phyloP scores from a whole-genome alignment of 2,329 filamentous ascomycete genomes.

The Diplodia sapinea region DNA sequence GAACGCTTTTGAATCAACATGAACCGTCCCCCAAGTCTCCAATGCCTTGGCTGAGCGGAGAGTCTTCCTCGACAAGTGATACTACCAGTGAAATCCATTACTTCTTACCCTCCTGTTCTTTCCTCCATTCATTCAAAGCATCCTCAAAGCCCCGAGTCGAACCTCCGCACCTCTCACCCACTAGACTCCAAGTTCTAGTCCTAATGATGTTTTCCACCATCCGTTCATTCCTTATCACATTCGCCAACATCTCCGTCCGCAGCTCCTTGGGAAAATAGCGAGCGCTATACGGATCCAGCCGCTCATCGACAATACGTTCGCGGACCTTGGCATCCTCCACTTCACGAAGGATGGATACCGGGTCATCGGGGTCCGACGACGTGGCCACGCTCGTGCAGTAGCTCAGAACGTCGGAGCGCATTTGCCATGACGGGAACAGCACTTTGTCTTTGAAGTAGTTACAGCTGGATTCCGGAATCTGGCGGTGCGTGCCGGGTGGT shows the following conservation, averaged over 20 bases:
- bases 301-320: conserved; percentile 80
- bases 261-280: conserved; percentile 81
- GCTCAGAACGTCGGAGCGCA: conserved; percentile 78
- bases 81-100: background rate
- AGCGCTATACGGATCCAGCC: conserved; percentile 88
- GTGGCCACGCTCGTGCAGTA: conserved; percentile 91
- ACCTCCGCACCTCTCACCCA: conserved; percentile 73
- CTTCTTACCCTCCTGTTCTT: conserved; percentile 1
- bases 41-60: conserved; percentile 14
- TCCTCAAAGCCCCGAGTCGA: conserved; percentile 54
- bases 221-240: conserved; percentile 74
- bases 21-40: background rate
- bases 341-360: conserved; percentile 72
- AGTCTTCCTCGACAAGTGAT: background rate
- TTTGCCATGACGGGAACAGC: conserved; percentile 88
- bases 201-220: conserved; percentile 80
- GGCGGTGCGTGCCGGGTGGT: conserved; percentile 51
- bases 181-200: conserved; percentile 77
- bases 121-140: conserved; percentile 46
- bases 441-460: conserved; percentile 74
- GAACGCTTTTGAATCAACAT: conserved; percentile 6
- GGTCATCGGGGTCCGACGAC: conserved; percentile 84
- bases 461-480: conserved; percentile 69
- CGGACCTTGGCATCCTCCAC: conserved; percentile 72
- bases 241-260: conserved; percentile 78